phyloP scores from a whole-genome alignment of 352 stramenopile species.

The Peronospora farinosa region DNA sequence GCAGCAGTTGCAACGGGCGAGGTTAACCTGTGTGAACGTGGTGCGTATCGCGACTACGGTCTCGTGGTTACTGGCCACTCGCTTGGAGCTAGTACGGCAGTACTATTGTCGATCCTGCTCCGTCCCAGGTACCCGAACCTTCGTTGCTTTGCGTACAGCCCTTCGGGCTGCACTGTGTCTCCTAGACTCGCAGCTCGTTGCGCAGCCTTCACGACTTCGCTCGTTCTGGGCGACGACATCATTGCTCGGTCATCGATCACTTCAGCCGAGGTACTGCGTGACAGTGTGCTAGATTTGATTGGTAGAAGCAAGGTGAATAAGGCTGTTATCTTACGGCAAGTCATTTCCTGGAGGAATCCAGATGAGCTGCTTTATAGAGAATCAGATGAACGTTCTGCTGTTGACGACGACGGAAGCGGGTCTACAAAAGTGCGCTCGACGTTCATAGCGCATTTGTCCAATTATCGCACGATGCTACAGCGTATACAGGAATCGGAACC shows the following conservation, averaged over 20 bases:
- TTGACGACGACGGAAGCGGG: conserved; percentile 30
- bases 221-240: conserved; percentile 83
- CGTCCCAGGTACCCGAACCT: conserved; percentile 72
- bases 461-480: conserved; percentile 82
- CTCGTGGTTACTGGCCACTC: conserved; percentile 80
- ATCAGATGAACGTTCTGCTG: conserved; percentile 23
- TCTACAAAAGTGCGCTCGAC: conserved; percentile 18
- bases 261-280: conserved; percentile 64
- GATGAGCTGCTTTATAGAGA: conserved; percentile 56
- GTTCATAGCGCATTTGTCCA: conserved; percentile 59
- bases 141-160: conserved; percentile 75
- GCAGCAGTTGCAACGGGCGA: conserved; percentile 38
- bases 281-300: conserved; percentile 82
- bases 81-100: conserved; percentile 64
- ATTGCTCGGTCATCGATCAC: conserved; percentile 73
- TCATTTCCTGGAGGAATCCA: conserved; percentile 68
- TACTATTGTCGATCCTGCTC: conserved; percentile 72
- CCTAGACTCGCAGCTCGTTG: conserved; percentile 52
- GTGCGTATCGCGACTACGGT: conserved; percentile 63
- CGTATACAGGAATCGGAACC: conserved; percentile 76
- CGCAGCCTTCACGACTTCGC: conserved; percentile 59
- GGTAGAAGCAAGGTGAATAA: conserved; percentile 83
- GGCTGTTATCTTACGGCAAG: conserved; percentile 70
- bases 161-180: conserved; percentile 75
- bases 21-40: conserved; percentile 56